Conservation (phyloP, 768 basidiomycete species). For the Pleurotus platypus region DNA sequence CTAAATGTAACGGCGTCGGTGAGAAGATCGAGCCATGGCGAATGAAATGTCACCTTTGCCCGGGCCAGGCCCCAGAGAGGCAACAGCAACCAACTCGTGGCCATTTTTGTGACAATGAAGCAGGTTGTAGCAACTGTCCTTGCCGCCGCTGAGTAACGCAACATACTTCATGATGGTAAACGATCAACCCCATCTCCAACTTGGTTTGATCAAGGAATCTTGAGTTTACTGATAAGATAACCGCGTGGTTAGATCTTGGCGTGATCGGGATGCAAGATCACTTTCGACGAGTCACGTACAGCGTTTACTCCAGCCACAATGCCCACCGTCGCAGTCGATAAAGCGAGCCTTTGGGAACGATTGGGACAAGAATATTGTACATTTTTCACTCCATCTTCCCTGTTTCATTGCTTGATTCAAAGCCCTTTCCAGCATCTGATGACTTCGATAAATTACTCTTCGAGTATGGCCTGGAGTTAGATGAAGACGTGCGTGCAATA, state of each 20-base stretch:
- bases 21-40: constrained; percentile 17
- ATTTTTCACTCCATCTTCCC: constrained; percentile 13
- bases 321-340: constrained; percentile 96
- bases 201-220: constrained; percentile 12
- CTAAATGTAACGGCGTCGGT: constrained; percentile 38
- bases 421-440: constrained; percentile 64
- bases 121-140: constrained; percentile 96
- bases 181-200: constrained; percentile 1
- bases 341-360: constrained; percentile 87
- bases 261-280: constrained; percentile 19
- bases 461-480: constrained; percentile 95
- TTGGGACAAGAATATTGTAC: constrained; percentile 82
- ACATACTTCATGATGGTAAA: constrained; percentile 75
- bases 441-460: constrained; percentile 96
- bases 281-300: constrained; percentile 4
- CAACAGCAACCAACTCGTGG: constrained; percentile 85
- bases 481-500: constrained; percentile 80
- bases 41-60: constrained; percentile 67
- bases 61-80: constrained; percentile 77
- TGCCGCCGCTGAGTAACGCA: constrained; percentile 93
- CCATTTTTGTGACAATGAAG: constrained; percentile 84
- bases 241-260: constrained; percentile 23
- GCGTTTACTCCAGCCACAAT: constrained; percentile 33
- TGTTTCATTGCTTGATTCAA: constrained; percentile 13
- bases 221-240: constrained; percentile 12